Conservation (phyloP, 75 land plant species). For the Pinus taeda region DNA sequence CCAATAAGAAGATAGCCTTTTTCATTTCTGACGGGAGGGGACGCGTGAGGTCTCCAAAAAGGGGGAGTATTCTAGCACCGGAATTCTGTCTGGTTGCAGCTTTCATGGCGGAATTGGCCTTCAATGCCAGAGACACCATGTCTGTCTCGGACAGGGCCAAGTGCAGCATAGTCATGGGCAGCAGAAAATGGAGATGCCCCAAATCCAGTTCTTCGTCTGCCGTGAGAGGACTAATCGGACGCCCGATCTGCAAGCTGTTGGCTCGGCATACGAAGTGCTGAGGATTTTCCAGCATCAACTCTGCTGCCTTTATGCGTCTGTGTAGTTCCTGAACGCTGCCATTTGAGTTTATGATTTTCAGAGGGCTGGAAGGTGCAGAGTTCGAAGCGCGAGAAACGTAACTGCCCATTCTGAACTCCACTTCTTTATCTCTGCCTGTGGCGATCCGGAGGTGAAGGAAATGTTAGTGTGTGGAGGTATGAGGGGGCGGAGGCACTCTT, state of each 20-base stretch:
- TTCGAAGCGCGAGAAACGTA: slow-evolving; percentile 38
- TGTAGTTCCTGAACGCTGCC: slow-evolving; percentile 30
- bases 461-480: too few relatives aligned
- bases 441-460: too few relatives aligned
- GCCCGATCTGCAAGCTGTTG: slow-evolving; percentile 34
- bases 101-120: slow-evolving; percentile 25
- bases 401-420: slow-evolving; percentile 32
- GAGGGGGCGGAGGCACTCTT: too few relatives aligned
- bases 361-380: neutral
- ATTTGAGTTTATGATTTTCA: slow-evolving; percentile 35
- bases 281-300: slow-evolving; percentile 62
- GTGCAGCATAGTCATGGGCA: slow-evolving; percentile 48
- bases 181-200: slow-evolving; percentile 42
- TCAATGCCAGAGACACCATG: slow-evolving; percentile 31
- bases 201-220: slow-evolving; percentile 66
- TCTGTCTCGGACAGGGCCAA: slow-evolving; percentile 40
- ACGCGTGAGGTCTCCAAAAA: slow-evolving; percentile 16
- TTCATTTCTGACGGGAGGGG: slow-evolving; percentile 19
- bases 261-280: slow-evolving; percentile 43
- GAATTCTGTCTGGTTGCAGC: neutral
- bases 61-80: neutral
- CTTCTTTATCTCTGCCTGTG: too few relatives aligned
- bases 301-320: slow-evolving; percentile 47
- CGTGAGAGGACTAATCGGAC: slow-evolving; percentile 38
- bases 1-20: neutral